phyloP scores from a whole-genome alignment of 169 alveolate genomes.

The Plasmodium gallinaceum region DNA sequence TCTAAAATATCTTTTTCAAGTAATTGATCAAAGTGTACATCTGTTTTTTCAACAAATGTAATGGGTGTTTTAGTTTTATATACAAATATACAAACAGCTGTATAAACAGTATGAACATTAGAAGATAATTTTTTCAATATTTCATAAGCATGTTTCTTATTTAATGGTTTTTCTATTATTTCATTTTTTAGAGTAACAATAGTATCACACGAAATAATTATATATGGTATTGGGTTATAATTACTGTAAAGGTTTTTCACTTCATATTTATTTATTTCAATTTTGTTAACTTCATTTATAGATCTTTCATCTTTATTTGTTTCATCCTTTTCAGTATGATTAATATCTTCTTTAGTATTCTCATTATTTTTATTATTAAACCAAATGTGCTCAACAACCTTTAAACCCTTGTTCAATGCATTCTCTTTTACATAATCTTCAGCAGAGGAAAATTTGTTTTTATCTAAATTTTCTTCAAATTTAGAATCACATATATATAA shows the following conservation, averaged over 20 bases:
- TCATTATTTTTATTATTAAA: not conserved
- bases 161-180: slow-evolving; percentile 84
- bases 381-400: slow-evolving; percentile 81
- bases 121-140: slow-evolving; percentile 77
- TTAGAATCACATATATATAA: slow-evolving; percentile 77
- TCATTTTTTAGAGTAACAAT: slow-evolving; percentile 74
- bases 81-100: slow-evolving; percentile 83
- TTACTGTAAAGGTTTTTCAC: slow-evolving; percentile 22
- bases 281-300: not conserved
- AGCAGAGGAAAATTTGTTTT: slow-evolving; percentile 64
- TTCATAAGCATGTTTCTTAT: slow-evolving; percentile 79
- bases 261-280: slow-evolving; percentile 3
- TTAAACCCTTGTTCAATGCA: slow-evolving; percentile 82
- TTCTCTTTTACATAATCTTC: slow-evolving; percentile 83
- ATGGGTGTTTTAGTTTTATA: slow-evolving; percentile 64
- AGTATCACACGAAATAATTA: slow-evolving; percentile 81
- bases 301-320: not conserved
- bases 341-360: not conserved
- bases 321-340: not conserved
- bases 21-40: slow-evolving; percentile 78
- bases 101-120: slow-evolving; percentile 74
- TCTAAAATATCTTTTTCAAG: slow-evolving; percentile 79
- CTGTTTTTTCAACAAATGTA: slow-evolving; percentile 77
- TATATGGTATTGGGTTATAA: slow-evolving; percentile 48
- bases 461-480: slow-evolving; percentile 84